Evolutionary conservation across 345 rosid genomes (phyloP), one percentile per base, ranked within the genome.

Genomic region (Mallotus nudiflorus): DNA sequence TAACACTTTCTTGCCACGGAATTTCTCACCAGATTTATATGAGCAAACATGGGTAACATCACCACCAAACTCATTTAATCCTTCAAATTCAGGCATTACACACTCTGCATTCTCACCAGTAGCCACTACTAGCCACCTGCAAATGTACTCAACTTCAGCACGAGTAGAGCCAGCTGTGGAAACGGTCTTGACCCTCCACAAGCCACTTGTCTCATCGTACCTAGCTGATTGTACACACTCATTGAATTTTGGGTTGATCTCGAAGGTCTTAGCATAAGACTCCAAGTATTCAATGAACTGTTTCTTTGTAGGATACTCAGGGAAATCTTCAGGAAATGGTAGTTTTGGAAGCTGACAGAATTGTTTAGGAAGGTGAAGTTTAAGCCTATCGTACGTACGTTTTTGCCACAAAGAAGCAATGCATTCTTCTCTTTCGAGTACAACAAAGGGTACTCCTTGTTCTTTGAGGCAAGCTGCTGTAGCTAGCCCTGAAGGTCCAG

Each of bases 91-190:
- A 28, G 99, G 97, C 76, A 68, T 71, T 52, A 87, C 88, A 24
- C 86, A 40, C 85, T 89, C 97, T 1, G 99, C 97, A 77, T 95
- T 92, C 77, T 92, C 97, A 1, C 99, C 97, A 0, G 99, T 95
- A 19, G 97, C 99, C 73, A 92, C 97, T 69, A 95, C 97, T 1
- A 95, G 91, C 97, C 97, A 95, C 62, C 85, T 77, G 86, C 97
- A 92, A 52, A 90, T 76, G 85, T 92, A 95, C 86, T 86, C 97
- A 3, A 86, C 80, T 82, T 95, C 99, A 0, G 80, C 48, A 7
- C 44, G 82, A 20, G 49, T 46, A 28, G 72, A 76, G 67, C 87
- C 84, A 8, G 35, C 33, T 1, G 78, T 27, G 19, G 92, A 81
- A 13, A 73, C 78, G 24, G 97, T 85, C 81, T 71, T 86, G 58